Percentiles rank a stretch among this genome's conserved stretches.
Evolutionary conservation across 441 rosid genomes (phyloP).

Genomic region (Gossypium gossypioides): DNA sequence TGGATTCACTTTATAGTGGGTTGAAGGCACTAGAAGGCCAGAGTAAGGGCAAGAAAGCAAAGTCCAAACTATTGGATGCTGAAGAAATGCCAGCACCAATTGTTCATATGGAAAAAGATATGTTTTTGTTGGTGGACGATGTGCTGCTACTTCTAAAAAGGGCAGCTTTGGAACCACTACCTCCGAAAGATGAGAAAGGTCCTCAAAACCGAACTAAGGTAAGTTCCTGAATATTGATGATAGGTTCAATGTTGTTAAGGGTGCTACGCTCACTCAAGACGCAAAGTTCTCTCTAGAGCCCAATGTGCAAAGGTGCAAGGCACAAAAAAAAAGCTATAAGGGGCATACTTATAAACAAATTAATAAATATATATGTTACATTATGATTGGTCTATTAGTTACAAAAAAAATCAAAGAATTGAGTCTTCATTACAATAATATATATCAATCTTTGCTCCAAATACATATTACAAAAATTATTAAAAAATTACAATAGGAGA

Average conservation of each 20-base stretch:
- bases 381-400: too few species aligned
- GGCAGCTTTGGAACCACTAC: constrained; percentile 74
- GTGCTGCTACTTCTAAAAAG: constrained; percentile 65
- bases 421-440: too few species aligned
- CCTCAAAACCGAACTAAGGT: constrained; percentile 84
- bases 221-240: constrained; percentile 10
- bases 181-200: constrained; percentile 80
- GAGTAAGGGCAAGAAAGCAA: constrained; percentile 55
- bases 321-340: too few species aligned
- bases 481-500: too few species aligned
- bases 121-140: constrained; percentile 82
- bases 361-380: too few species aligned
- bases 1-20: constrained; percentile 93
- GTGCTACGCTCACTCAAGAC: too few species aligned
- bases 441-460: too few species aligned
- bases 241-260: not conserved
- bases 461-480: too few species aligned
- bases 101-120: constrained; percentile 67
- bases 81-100: constrained; percentile 83
- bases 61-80: constrained; percentile 40
- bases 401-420: too few species aligned
- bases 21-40: constrained; percentile 86
- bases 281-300: too few species aligned
- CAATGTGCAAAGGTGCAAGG: too few species aligned
- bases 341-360: too few species aligned